Evolutionary conservation across 2,329 filamentous ascomycete species (phyloP).

Genomic region (Rhynchosporium agropyri): DNA sequence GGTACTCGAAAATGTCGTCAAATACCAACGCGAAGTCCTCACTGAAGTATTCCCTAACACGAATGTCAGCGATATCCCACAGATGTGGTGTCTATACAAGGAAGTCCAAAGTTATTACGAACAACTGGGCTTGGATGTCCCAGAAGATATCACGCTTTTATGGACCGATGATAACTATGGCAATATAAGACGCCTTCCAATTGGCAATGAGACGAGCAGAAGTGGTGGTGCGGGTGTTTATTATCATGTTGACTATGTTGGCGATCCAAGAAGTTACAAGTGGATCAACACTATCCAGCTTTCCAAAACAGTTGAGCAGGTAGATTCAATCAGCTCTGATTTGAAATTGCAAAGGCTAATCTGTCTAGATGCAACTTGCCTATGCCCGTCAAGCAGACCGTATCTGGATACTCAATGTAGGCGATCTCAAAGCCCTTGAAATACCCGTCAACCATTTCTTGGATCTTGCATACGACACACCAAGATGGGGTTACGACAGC

Average conservation of each 20-base stretch:
- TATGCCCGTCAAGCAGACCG: conserved; percentile 55
- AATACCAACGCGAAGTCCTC: conserved; percentile 61
- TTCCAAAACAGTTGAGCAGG: conserved; percentile 62
- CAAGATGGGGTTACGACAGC: conserved; percentile 57
- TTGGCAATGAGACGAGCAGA: conserved; percentile 60
- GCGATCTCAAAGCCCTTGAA: conserved; percentile 64
- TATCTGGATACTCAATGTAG: conserved; percentile 66
- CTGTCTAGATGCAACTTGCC: conserved; percentile 60
- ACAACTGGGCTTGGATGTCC: conserved; percentile 58
- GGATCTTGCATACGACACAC: conserved; percentile 67
- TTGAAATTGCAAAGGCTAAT: neutral
- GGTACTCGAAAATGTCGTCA: conserved; percentile 62
- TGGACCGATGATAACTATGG: conserved; percentile 74
- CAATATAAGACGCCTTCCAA: conserved; percentile 63
- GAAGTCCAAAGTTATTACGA: conserved; percentile 73
- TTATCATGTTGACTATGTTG: conserved; percentile 60
- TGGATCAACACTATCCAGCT: conserved; percentile 70
- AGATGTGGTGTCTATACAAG: conserved; percentile 75
- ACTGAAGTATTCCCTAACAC: conserved; percentile 54
- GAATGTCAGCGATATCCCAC: conserved; percentile 54
- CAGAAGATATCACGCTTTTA: conserved; percentile 68
- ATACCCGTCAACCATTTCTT: conserved; percentile 69
- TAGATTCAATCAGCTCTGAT: conserved; percentile 34
- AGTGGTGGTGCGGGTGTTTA: conserved; percentile 65
- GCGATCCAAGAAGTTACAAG: conserved; percentile 52